A percentile compares a stretch with the other conserved stretches of the same genome.
Evolutionary conservation across 1,139 yeast genomes (phyloP).

Genomic region (Entelexis paramagnoliae): DNA sequence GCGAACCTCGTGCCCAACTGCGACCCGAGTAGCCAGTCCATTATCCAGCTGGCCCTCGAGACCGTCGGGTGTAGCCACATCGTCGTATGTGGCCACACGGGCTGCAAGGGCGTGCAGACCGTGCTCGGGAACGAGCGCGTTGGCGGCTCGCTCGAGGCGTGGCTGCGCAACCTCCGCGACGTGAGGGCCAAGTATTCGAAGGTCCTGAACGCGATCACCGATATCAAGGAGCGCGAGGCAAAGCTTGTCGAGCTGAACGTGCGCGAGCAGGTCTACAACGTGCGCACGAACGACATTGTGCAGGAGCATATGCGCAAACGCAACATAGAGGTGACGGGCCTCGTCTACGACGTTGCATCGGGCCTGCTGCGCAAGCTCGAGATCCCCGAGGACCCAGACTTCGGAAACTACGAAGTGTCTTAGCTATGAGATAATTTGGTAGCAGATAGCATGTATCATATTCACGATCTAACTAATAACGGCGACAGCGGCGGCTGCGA

Average conservation of each 20-base stretch:
- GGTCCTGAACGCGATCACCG: conserved; percentile 33
- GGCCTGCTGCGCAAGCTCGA: conserved; percentile 50
- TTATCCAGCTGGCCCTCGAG: conserved; percentile 82
- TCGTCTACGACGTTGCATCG: conserved; percentile 74
- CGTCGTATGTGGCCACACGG: conserved; percentile 93
- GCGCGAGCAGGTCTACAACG: conserved; percentile 44
- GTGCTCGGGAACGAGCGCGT: conserved; percentile 59
- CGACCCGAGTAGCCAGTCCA: conserved; percentile 71
- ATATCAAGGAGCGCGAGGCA: conserved; percentile 44
- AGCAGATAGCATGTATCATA: not conserved
- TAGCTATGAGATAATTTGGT: too few species aligned
- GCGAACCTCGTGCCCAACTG: conserved; percentile 69
- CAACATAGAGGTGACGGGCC: conserved; percentile 80
- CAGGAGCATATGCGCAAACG: conserved; percentile 56
- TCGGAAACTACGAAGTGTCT: conserved; percentile 17
- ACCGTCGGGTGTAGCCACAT: conserved; percentile 74
- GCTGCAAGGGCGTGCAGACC: conserved; percentile 94
- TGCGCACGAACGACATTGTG: conserved; percentile 66
- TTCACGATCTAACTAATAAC: too few species aligned
- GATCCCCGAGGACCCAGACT: conserved; percentile 29
- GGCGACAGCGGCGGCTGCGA: too few species aligned
- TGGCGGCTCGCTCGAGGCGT: conserved; percentile 66
- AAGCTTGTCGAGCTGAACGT: conserved; percentile 75
- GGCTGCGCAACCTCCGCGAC: conserved; percentile 68
- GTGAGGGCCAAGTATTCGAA: conserved; percentile 48